These are phyloP conservation scores for Arabidopsis thaliana DNA, from an alignment of 345 rosid genomes.

Conservation along the genomic window TAIR10.1 NC_003076.8:4712501-4713000, in stretches of 20 bases:
- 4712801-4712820: slow-evolving; percentile 78
- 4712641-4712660: slow-evolving; percentile 99
- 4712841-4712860: slow-evolving; percentile 65
- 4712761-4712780: slow-evolving; percentile 65
- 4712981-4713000: slow-evolving; percentile 99
- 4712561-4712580: slow-evolving; percentile 52
- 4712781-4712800: slow-evolving; percentile 46
- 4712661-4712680: slow-evolving; percentile 74
- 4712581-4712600: slow-evolving; percentile 53
- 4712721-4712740: slow-evolving; percentile 71
- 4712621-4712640: slow-evolving; percentile 91
- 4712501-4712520: background rate
- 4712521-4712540: background rate
- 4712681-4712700: slow-evolving; percentile 74
- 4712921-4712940: slow-evolving; percentile 51
- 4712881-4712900: slow-evolving; percentile 41
- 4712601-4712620: slow-evolving; percentile 76
- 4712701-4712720: slow-evolving; percentile 71
- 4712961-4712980: slow-evolving; percentile 96
- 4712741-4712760: slow-evolving; percentile 74
- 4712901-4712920: slow-evolving; percentile 57
- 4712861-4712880: slow-evolving; percentile 86
- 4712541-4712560: slow-evolving; percentile 4
- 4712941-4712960: slow-evolving; percentile 82
- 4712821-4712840: slow-evolving; percentile 75